Evolutionary conservation across 2,329 filamentous ascomycete species (phyloP).

Genomic region (Pseudogymnoascus sp.): DNA sequence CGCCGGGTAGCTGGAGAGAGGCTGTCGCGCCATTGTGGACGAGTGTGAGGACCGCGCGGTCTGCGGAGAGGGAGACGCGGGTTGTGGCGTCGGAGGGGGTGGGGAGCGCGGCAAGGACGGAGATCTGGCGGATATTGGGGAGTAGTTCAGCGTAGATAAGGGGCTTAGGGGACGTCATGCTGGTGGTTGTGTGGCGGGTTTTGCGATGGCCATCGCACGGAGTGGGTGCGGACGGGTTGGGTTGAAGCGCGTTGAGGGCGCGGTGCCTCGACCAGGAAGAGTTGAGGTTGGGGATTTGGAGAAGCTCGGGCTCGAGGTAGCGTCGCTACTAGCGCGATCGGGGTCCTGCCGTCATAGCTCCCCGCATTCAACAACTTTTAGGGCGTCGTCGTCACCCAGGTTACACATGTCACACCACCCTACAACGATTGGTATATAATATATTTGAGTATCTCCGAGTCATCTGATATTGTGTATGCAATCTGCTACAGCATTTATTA

Average conservation of each 20-base stretch:
- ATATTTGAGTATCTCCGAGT: neutral
- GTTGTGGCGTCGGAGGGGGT: constrained; percentile 27
- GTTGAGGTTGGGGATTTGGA: constrained; percentile 2
- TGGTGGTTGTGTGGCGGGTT: neutral
- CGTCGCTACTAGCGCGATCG: neutral
- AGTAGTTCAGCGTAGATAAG: constrained; percentile 57
- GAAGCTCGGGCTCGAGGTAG: neutral
- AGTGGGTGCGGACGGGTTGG: neutral
- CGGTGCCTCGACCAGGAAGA: neutral
- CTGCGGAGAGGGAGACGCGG: constrained; percentile 32
- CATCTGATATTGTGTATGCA: neutral
- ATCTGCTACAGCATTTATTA: neutral
- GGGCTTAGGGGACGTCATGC: neutral
- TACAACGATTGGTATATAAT: neutral
- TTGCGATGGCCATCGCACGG: neutral
- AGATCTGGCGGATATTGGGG: constrained; percentile 55
- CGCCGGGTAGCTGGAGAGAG: constrained; percentile 32
- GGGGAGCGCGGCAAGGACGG: constrained; percentile 45
- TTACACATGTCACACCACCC: neutral
- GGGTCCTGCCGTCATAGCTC: neutral
- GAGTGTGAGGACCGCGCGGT: constrained; percentile 40
- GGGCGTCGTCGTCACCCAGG: neutral
- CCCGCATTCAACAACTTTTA: constrained; percentile 8
- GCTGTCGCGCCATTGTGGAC: constrained; percentile 37
- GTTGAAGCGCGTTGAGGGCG: neutral